Base-by-base conservation (phyloP, 805 yeast genomes). In the Metschnikowia gelsemii region DNA sequence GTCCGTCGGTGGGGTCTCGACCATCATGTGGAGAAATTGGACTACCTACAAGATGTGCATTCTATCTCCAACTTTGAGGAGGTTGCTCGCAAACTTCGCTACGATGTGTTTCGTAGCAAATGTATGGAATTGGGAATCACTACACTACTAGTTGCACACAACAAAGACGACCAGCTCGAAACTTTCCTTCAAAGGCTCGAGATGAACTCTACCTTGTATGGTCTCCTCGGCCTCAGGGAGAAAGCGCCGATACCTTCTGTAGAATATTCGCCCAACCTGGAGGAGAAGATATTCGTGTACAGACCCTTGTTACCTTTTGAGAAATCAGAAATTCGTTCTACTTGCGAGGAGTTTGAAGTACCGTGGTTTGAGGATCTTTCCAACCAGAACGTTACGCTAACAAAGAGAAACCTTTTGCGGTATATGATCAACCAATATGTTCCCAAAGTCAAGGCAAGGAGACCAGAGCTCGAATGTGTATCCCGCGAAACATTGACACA, bases 301-400 rank as follows among this genome's bases (percentile, higher is more conserved):
- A 56, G 90, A 14, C 95, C 95, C 1, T 55, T 85, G 36, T 60
- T 84, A 19, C 57, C 49, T 0, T 54, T 68, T 14, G 35, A 53
- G 0, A 86, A 87, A 52, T 9, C 44, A 0, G 66, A 70, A 1
- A 63, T 84, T 2, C 59, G 68, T 5, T 55, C 66, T 0, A 74
- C 76, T 9, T 83, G 89, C 40, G 29, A 39, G 8, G 34, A 39
- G 0, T 56, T 68, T 16, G 40, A 50, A 1, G 47, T 85, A 0
- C 35, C 45, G 0, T 86, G 93, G 91, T 79, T 81, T 55, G 90
- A 85, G 52, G 95, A 87, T 52, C 55, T 62, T 2, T 79, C 91
- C 0, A 87, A 87, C 49, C 52, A 54, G 2, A 80, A 82, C 49
- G 62, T 71, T 2, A 51, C 55, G 8, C 66, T 81, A 32, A 84